Base-by-base conservation (phyloP, 352 stramenopile genomes). In the Phytophthora sp. region DNA sequence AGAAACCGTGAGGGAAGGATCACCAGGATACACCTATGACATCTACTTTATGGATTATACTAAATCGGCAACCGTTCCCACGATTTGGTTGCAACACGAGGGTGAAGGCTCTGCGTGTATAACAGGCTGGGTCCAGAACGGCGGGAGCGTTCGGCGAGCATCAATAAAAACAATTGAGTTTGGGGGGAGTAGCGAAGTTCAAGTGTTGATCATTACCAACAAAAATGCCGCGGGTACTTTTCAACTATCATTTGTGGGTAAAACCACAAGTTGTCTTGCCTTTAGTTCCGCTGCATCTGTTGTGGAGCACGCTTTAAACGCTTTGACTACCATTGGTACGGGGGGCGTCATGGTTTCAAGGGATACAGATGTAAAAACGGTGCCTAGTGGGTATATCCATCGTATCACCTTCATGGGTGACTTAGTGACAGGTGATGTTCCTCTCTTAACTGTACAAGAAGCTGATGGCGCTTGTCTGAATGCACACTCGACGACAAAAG, bases 371-470 rank as follows among this genome's bases (percentile, higher is more conserved):
- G 57, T 74, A 9, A 54, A 77, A 15, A 1, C 5, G 4, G 71
- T 75, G 0, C 77, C 82, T 9, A 80, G 88, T 26, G 86, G 86
- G 8, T 90, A 60, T 44, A 66, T 91, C 2, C 82, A 85, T 63
- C 56, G 64, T 10, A 72, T 93, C 43, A 91, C 86, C 15, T 94
- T 94, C 60, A 39, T 86, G 2, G 82, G 83, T 0, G 66, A 91
- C 1, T 45, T 73, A 8, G 79, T 90, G 3, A 82, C 70, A 0
- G 86, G 86, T 1, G 77, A 90, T 30, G 45, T 92, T 0, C 69
- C 72, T 0, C 27, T 64, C 1, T 48, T 91, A 28, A 30, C 18
- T 12, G 61, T 65, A 5, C 35, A 60, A 18, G 18, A 48, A 39
- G 43, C 26, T 24, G 52, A 34, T 26, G 15, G 28, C n/a, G 37